These are phyloP conservation scores for Lineolata rhizophorae DNA, from an alignment of 495 filamentous ascomycete genomes.

Conservation along the genomic window DNA sequence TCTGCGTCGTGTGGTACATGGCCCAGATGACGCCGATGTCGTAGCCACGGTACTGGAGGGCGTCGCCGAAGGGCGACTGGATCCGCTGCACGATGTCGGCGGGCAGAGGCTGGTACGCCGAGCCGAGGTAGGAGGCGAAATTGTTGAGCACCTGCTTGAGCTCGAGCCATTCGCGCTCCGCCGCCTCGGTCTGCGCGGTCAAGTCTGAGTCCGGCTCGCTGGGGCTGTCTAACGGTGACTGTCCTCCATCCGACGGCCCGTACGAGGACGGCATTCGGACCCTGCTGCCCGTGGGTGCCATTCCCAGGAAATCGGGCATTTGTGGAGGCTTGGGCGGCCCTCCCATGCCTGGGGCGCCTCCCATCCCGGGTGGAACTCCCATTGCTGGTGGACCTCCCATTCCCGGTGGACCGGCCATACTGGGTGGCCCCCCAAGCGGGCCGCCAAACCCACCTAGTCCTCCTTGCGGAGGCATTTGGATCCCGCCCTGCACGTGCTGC, in stretches of 20 bases:
- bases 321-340: conserved; percentile 8
- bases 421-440: not conserved
- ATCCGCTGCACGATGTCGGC: conserved; percentile 42
- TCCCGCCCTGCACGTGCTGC: too few species aligned
- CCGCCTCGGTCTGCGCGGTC: conserved; percentile 39
- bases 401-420: conserved; percentile 5
- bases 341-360: not conserved
- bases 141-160: conserved; percentile 48
- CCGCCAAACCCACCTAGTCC: too few species aligned
- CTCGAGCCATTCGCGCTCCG: conserved; percentile 56
- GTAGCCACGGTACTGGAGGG: conserved; percentile 65
- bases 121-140: conserved; percentile 42
- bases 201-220: too few species aligned
- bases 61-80: conserved; percentile 58
- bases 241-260: conserved; percentile 11
- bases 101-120: conserved; percentile 57
- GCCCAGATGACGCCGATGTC: conserved; percentile 70
- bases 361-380: too few species aligned
- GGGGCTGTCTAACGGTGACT: conserved; percentile 18
- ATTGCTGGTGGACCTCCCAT: conserved; percentile 5
- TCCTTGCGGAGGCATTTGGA: too few species aligned
- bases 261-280: conserved; percentile 36
- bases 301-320: conserved; percentile 30
- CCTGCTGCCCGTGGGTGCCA: conserved; percentile 32
- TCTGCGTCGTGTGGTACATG: conserved; percentile 60